These are phyloP conservation scores for Arthroderma uncinatum DNA, from an alignment of 2,329 filamentous ascomycete genomes.

Conservation along the genomic window DNA sequence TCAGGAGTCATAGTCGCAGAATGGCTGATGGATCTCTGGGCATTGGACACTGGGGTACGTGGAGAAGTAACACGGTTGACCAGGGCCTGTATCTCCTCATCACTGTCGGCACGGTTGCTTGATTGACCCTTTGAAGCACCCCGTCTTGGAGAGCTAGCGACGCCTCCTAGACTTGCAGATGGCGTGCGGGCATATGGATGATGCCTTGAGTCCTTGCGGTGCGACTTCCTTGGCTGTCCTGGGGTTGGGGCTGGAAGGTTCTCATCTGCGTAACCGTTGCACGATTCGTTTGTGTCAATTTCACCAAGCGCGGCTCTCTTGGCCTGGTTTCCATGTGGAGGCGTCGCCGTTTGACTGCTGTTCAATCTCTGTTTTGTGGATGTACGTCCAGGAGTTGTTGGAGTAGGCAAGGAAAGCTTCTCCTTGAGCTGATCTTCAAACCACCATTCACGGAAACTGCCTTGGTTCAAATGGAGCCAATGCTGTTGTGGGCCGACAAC, in stretches of 20 bases:
- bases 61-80: constrained; percentile 49
- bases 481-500: constrained; percentile 97
- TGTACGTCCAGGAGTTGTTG: constrained; percentile 44
- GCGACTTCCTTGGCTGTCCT: constrained; percentile 85
- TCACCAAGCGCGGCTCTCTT: constrained; percentile 83
- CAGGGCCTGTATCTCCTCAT: constrained; percentile 71
- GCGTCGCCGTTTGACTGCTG: constrained; percentile 65
- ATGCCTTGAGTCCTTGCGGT: constrained; percentile 61
- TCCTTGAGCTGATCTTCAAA: constrained; percentile 67
- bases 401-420: constrained; percentile 51
- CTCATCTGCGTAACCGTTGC: constrained; percentile 50
- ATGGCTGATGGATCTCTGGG: constrained; percentile 61
- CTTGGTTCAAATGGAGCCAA: constrained; percentile 96
- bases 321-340: constrained; percentile 65
- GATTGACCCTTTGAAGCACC: not conserved
- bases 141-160: constrained; percentile 10
- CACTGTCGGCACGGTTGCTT: constrained; percentile 50
- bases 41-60: constrained; percentile 41
- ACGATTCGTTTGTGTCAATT: constrained; percentile 66
- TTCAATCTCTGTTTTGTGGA: constrained; percentile 46
- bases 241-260: constrained; percentile 91
- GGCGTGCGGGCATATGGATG: constrained; percentile 57
- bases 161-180: constrained; percentile 31
- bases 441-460: constrained; percentile 98
- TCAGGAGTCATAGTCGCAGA: constrained; percentile 61